Evolutionary conservation across 495 filamentous ascomycete genomes (phyloP).

Genomic region (Hypoxylon lienhwacheense): DNA sequence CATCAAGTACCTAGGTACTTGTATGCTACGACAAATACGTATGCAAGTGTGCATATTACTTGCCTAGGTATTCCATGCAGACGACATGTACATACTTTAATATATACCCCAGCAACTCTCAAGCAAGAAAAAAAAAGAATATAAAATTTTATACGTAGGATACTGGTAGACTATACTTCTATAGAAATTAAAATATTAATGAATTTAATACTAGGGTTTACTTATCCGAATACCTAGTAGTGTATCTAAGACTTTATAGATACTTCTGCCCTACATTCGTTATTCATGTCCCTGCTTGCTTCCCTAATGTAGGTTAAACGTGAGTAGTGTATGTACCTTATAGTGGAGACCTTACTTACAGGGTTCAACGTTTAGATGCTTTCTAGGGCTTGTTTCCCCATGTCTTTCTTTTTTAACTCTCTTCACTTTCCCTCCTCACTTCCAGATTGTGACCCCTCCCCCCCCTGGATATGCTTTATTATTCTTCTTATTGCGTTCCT

Average conservation of each 20-base stretch:
- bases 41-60: too few species aligned
- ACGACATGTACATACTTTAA: too few species aligned
- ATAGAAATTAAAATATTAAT: background rate
- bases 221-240: background rate
- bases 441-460: conserved; percentile 1
- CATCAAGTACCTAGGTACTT: background rate
- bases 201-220: background rate
- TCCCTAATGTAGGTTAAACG: too few species aligned
- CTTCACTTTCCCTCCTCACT: background rate
- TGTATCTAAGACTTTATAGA: conserved; percentile 18
- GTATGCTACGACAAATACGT: background rate
- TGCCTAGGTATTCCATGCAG: too few species aligned
- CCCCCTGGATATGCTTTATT: conserved; percentile 30
- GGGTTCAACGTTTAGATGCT: conserved; percentile 8
- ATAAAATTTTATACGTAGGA: background rate
- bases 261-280: conserved; percentile 15
- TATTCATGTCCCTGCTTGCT: too few species aligned
- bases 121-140: background rate
- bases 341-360: conserved; percentile 8
- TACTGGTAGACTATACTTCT: conserved; percentile 13
- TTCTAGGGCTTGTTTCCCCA: conserved; percentile 23
- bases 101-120: too few species aligned
- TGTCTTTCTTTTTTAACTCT: conserved; percentile 10
- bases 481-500: conserved; percentile 29
- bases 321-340: too few species aligned